Evolutionary conservation across 2,329 filamentous ascomycete species (phyloP).

Genomic region (Pseudogymnoascus sp.): DNA sequence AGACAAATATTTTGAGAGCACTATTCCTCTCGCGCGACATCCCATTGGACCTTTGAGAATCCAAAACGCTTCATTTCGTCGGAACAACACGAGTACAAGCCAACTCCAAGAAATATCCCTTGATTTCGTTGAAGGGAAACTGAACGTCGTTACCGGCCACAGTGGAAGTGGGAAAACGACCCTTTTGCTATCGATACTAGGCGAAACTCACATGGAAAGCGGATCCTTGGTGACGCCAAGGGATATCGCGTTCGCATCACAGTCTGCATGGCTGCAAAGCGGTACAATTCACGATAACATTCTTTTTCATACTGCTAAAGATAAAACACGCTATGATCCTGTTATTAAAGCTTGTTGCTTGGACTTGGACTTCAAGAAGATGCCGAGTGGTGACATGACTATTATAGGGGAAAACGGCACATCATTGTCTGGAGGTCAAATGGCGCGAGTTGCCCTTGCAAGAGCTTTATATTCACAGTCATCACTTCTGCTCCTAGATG

Average conservation of each 20-base stretch:
- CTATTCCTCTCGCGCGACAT: constrained; percentile 15
- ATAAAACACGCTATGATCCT: constrained; percentile 60
- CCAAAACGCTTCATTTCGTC: too few relatives aligned
- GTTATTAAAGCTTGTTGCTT: constrained; percentile 61
- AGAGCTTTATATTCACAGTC: constrained; percentile 52
- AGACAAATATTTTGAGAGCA: constrained; percentile 33
- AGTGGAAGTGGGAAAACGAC: constrained; percentile 57
- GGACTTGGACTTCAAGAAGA: constrained; percentile 52
- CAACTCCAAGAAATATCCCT: constrained; percentile 16
- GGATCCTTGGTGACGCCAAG: constrained; percentile 45
- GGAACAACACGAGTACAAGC: too few relatives aligned
- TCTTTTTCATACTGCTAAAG: constrained; percentile 56
- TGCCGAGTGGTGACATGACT: constrained; percentile 57
- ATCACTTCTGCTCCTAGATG: constrained; percentile 48
- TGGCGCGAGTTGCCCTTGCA: constrained; percentile 52
- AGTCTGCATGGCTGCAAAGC: too few relatives aligned
- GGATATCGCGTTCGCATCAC: constrained; percentile 55
- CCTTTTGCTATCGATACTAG: constrained; percentile 25
- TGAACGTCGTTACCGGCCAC: constrained; percentile 48
- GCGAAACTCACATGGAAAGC: constrained; percentile 25
- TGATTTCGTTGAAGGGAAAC: too few relatives aligned
- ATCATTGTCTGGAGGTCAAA: constrained; percentile 54
- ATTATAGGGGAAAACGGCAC: constrained; percentile 56
- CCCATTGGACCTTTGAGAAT: too few relatives aligned
- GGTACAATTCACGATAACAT: too few relatives aligned